Percentiles rank a stretch among this genome's conserved stretches.
Evolutionary conservation across 1,284 basidiomycete species (phyloP).

Genomic region (Puccinia novopanici): DNA sequence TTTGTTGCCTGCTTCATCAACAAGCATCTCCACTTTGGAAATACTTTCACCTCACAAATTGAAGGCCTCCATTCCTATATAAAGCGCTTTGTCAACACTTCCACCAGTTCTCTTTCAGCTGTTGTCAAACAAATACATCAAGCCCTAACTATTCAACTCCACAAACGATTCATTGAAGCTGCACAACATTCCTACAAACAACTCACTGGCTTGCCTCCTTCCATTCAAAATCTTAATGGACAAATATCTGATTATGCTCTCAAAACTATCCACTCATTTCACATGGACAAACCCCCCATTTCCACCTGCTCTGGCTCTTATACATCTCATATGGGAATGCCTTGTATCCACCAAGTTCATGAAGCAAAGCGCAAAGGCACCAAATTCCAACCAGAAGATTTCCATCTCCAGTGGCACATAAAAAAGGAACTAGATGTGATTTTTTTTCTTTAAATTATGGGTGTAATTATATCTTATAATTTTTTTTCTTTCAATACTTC

Average conservation of each 20-base stretch:
- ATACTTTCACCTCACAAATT: background rate
- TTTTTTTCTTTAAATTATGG: background rate
- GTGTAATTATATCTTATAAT: too few relatives aligned
- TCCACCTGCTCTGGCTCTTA: background rate
- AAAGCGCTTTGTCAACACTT: background rate
- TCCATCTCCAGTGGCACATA: background rate
- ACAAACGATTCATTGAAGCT: background rate
- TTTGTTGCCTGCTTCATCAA: background rate
- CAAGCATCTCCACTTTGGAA: background rate
- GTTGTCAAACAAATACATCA: background rate
- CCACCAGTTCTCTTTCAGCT: background rate
- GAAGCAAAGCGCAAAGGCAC: background rate
- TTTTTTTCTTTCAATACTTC: too few relatives aligned
- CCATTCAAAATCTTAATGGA: background rate
- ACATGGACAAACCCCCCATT: background rate
- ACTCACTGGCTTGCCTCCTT: conserved; percentile 10
- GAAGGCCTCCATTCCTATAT: background rate
- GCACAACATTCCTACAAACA: background rate
- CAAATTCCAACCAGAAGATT: background rate
- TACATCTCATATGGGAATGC: background rate
- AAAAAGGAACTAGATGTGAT: background rate
- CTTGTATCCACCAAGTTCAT: background rate
- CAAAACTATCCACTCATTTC: background rate
- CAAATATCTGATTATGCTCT: background rate
- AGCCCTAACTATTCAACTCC: background rate